These are phyloP conservation scores for Leccinum variicolor DNA, from an alignment of 768 basidiomycete species.

Conservation along the genomic window DNA sequence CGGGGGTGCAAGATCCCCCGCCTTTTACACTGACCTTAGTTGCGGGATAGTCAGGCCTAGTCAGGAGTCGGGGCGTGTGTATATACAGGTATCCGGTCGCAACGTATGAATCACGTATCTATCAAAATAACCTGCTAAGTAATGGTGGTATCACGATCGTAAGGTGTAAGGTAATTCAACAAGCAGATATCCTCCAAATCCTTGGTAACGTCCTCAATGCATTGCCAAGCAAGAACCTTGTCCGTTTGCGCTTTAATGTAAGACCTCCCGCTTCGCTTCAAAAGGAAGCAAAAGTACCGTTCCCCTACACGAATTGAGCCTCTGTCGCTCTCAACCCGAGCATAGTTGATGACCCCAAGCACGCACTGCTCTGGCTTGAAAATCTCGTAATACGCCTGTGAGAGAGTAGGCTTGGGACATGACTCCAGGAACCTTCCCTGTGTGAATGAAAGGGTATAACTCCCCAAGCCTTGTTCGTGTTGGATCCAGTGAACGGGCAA, in stretches of 20 bases:
- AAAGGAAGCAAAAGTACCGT: conserved; percentile 10
- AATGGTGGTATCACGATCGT: neutral
- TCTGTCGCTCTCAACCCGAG: conserved; percentile 3
- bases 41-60: neutral
- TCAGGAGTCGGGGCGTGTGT: neutral
- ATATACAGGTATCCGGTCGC: neutral
- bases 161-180: conserved; percentile 6
- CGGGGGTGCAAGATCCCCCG: too few relatives aligned
- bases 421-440: conserved; percentile 10
- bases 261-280: conserved; percentile 4
- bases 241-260: conserved; percentile 17
- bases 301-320: conserved; percentile 10
- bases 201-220: conserved; percentile 5
- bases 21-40: conserved; percentile 6
- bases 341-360: conserved; percentile 15
- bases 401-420: conserved; percentile 5
- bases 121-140: neutral
- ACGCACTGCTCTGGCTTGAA: conserved; percentile 16
- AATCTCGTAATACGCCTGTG: conserved; percentile 13
- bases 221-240: conserved; percentile 11
- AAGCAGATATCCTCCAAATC: conserved; percentile 6
- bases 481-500: conserved; percentile 9
- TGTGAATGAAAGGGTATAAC: conserved; percentile 14
- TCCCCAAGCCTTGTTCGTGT: neutral
- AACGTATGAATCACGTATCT: neutral